phyloP scores from a whole-genome alignment of 208 protist species.

The Leishmania braziliensis region DNA sequence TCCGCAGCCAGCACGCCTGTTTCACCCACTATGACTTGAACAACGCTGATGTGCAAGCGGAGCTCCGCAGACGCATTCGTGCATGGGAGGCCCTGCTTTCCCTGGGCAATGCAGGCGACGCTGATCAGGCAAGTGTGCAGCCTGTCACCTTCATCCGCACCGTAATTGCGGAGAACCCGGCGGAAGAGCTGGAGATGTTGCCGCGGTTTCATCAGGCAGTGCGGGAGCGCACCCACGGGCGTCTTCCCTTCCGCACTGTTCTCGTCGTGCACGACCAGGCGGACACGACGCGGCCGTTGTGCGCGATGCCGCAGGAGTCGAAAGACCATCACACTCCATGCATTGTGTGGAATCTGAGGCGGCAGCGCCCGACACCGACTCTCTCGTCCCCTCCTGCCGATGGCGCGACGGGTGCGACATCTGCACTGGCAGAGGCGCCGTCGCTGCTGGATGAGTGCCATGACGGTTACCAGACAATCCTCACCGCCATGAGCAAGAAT shows the following conservation, averaged over 20 bases:
- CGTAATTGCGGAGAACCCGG: conserved; percentile 63
- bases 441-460: conserved; percentile 78
- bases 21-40: conserved; percentile 89
- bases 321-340: conserved; percentile 25
- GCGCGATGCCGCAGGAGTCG: conserved; percentile 30
- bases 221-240: conserved; percentile 37
- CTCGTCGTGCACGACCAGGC: conserved; percentile 78
- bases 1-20: conserved; percentile 78
- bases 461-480: conserved; percentile 65
- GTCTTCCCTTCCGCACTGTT: conserved; percentile 68
- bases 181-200: conserved; percentile 65
- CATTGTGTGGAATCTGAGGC: conserved; percentile 60
- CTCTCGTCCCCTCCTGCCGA: neutral
- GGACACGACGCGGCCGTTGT: conserved; percentile 52
- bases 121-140: neutral
- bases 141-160: conserved; percentile 81
- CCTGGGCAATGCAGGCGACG: neutral
- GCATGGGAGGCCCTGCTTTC: conserved; percentile 47
- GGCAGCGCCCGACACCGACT: conserved; percentile 4
- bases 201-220: conserved; percentile 59
- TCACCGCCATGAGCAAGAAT: conserved; percentile 68
- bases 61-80: conserved; percentile 55
- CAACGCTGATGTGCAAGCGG: conserved; percentile 39
- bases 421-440: neutral
- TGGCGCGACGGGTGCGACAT: neutral